A percentile compares a stretch with the other conserved stretches of the same genome.
These are phyloP conservation scores for Malbranchea zuffiana DNA, from an alignment of 2,329 filamentous ascomycete genomes.

Conservation along the genomic window DNA sequence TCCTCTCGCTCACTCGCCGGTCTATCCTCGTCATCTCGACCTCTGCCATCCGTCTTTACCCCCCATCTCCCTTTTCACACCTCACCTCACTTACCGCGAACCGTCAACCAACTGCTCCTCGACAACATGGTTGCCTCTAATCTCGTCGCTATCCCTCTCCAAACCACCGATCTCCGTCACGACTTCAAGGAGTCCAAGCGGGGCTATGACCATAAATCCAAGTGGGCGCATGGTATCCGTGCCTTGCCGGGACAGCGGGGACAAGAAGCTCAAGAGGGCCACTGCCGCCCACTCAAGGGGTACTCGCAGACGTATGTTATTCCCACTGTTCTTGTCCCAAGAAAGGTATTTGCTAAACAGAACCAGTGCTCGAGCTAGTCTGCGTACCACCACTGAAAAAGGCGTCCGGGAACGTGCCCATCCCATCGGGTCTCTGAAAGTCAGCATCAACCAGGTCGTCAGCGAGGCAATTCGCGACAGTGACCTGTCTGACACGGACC, in stretches of 20 bases:
- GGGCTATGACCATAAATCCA: conserved; percentile 30
- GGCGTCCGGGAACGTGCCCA: neutral
- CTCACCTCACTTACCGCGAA: conserved; percentile 20
- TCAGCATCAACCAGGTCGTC: conserved; percentile 26
- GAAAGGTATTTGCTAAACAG: neutral
- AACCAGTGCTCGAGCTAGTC: neutral
- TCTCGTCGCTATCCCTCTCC: conserved; percentile 31
- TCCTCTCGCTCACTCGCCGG: neutral
- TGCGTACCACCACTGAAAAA: neutral
- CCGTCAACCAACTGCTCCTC: conserved; percentile 2
- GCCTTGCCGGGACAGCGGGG: conserved; percentile 2
- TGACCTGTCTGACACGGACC: conserved; percentile 24
- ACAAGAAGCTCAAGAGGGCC: neutral
- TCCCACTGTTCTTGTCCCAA: neutral
- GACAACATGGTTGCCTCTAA: conserved; percentile 15
- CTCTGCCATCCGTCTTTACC: neutral
- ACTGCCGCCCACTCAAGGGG: neutral
- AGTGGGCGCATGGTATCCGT: conserved; percentile 31
- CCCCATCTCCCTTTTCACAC: conserved; percentile 31
- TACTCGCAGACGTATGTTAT: neutral
- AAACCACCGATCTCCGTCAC: conserved; percentile 44
- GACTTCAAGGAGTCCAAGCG: conserved; percentile 40
- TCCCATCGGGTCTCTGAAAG: neutral
- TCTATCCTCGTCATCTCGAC: neutral
- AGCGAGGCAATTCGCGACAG: conserved; percentile 18